A percentile compares a stretch with the other conserved stretches of the same genome.
These are phyloP conservation scores for Vitis hybrid DNA, from an alignment of 177 flowering plant genomes.

Conservation along the genomic window DNA sequence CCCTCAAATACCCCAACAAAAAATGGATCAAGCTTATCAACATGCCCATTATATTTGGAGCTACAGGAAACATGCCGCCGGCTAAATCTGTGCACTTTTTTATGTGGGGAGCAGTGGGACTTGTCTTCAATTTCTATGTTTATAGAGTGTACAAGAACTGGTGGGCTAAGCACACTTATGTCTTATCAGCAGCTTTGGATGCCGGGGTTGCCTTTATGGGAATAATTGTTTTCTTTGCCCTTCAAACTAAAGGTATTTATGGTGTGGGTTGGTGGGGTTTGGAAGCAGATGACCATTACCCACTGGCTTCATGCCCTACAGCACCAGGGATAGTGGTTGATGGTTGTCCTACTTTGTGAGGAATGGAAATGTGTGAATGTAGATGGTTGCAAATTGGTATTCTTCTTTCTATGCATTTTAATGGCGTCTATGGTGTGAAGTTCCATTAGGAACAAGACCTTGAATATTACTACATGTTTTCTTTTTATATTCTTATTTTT, in stretches of 20 bases:
- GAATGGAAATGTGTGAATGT: too few species aligned
- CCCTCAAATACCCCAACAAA: constrained; percentile 42
- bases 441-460: too few species aligned
- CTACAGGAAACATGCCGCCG: constrained; percentile 44
- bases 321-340: constrained; percentile 53
- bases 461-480: too few species aligned
- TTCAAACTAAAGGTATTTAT: constrained; percentile 31
- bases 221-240: constrained; percentile 34
- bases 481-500: too few species aligned
- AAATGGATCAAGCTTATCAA: constrained; percentile 63
- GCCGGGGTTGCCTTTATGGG: constrained; percentile 75
- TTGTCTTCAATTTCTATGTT: constrained; percentile 52
- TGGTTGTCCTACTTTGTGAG: constrained; percentile 52
- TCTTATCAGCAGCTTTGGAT: constrained; percentile 55
- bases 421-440: too few species aligned
- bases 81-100: constrained; percentile 53
- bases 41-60: constrained; percentile 58
- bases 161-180: constrained; percentile 70
- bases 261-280: constrained; percentile 72
- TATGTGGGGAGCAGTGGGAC: constrained; percentile 53
- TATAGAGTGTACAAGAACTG: constrained; percentile 47
- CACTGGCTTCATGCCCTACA: constrained; percentile 62
- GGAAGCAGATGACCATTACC: constrained; percentile 46
- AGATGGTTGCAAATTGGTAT: too few species aligned
- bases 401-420: too few species aligned